A percentile compares a stretch with the other conserved stretches of the same genome.
Conservation (phyloP, 352 stramenopile species). For the Phytophthora fragariae region DNA sequence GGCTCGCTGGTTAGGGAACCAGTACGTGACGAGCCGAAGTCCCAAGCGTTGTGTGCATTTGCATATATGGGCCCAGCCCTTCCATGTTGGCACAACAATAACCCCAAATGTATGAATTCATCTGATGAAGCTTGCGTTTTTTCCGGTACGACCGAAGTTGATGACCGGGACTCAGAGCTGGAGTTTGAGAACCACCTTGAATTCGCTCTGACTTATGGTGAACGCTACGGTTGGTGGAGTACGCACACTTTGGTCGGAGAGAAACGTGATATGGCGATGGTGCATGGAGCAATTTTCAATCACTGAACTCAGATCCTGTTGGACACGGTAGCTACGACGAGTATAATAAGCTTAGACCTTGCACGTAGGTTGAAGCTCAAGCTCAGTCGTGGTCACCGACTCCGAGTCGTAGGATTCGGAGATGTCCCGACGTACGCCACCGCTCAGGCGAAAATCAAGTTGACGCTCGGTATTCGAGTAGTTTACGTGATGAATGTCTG, state of each 20-base stretch:
- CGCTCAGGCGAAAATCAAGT: not conserved
- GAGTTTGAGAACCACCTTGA: not conserved
- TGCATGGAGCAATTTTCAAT: not conserved
- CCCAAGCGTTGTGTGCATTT: too few relatives aligned
- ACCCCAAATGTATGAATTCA: too few relatives aligned
- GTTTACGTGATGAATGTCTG: too few relatives aligned
- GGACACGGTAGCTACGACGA: not conserved
- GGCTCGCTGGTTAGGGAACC: too few relatives aligned
- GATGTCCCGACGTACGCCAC: not conserved
- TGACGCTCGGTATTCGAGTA: not conserved
- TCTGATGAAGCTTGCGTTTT: too few relatives aligned
- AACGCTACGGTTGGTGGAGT: not conserved
- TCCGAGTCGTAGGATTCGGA: not conserved
- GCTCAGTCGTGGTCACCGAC: not conserved
- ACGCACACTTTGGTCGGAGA: not conserved
- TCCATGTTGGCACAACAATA: too few relatives aligned
- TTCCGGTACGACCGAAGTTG: not conserved
- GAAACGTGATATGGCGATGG: not conserved
- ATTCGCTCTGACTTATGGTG: not conserved
- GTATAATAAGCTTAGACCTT: not conserved
- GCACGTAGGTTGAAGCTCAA: not conserved
- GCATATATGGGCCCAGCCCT: too few relatives aligned
- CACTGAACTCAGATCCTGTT: not conserved
- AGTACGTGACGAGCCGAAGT: too few relatives aligned
- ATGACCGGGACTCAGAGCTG: not conserved